These are phyloP conservation scores for Apiotrichum laibachii DNA, from an alignment of 1,284 basidiomycete genomes.

Conservation along the genomic window DNA sequence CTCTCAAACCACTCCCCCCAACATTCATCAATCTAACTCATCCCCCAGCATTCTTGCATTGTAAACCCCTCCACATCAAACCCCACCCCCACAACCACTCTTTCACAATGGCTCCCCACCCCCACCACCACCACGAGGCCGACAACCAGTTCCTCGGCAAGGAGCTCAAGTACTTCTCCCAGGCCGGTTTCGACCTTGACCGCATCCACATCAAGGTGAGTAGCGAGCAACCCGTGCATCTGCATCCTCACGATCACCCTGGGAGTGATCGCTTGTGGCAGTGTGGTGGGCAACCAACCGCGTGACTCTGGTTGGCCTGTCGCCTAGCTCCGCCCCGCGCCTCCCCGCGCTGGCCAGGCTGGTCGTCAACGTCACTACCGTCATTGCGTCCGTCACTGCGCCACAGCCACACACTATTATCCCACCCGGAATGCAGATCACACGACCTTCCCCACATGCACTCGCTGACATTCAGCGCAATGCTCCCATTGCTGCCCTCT, in stretches of 20 bases:
- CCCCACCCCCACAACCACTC: conserved; percentile 4
- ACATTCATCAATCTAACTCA: not conserved
- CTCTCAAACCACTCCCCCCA: not conserved
- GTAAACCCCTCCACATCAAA: conserved; percentile 6
- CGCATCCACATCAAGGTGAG: conserved; percentile 53
- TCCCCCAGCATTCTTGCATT: conserved; percentile 11
- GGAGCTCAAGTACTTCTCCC: conserved; percentile 96
- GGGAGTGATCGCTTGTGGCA: no score
- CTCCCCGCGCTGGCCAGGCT: no score
- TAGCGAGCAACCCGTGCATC: conserved; percentile 3
- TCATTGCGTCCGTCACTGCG: not conserved
- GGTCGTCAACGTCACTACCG: not conserved
- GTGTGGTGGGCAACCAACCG: not conserved
- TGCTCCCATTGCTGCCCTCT: conserved; percentile 88
- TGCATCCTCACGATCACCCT: not conserved
- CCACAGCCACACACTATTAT: no score
- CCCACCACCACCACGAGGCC: conserved; percentile 33
- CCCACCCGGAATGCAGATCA: not conserved
- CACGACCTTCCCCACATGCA: not conserved
- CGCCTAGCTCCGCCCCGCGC: no score
- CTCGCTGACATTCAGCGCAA: conserved; percentile 72
- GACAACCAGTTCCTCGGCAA: conserved; percentile 66
- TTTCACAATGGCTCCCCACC: conserved; percentile 37
- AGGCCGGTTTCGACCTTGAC: conserved; percentile 95
- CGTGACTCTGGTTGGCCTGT: no score